Base-by-base conservation (phyloP, 2,329 filamentous ascomycete genomes). In the Taxawa tesnikishii region DNA sequence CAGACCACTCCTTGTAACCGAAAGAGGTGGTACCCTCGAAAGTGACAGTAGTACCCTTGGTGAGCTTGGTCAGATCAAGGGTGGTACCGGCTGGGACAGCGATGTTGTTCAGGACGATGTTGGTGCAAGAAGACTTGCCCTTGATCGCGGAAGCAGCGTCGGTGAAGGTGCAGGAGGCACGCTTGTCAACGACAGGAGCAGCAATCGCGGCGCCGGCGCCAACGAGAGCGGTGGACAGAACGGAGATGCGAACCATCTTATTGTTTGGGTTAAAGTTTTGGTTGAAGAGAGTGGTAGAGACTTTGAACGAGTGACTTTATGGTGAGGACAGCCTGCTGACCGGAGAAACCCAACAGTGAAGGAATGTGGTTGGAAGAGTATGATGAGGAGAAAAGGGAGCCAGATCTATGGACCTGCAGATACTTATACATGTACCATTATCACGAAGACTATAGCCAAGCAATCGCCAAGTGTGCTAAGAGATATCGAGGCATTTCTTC, bases 21-120 rank as follows among this genome's bases (percentile, higher is more conserved):
- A 76, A 82, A 32, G 68, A 72, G 13, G 76, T 81, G 10, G 62
- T 70, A 26, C 77, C 78, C 35, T 70, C 53, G 53, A 81, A 81
- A 43, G 67, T 70, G 39, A 79, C 50, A n/a, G 40, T 47, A 14
- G 56, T 53, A 17, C 49, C 50, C 7, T 47, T 36, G 26, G 48
- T 43, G 9, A 58, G 44, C 15, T 43, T 44, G 15, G 44, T 50
- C 30, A 60, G 39, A 35, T 59, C 52, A 9, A 60, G 45, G 10
- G 54, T 58, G 15, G 43, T 45, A n/a, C 53, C 50, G 5, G 56
- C 44, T 5, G 56, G 56, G n/a, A 58, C 51, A 6, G 38, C 45
- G n/a, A 59, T 45, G 38, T 50, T 47, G 30, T 42, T 45, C 3
- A 63, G 48, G 18, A 54, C 45, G 33, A 63, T 60, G 28, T 44